Base-by-base conservation (phyloP, 2,329 filamentous ascomycete species). In the Penicillium freii region DNA sequence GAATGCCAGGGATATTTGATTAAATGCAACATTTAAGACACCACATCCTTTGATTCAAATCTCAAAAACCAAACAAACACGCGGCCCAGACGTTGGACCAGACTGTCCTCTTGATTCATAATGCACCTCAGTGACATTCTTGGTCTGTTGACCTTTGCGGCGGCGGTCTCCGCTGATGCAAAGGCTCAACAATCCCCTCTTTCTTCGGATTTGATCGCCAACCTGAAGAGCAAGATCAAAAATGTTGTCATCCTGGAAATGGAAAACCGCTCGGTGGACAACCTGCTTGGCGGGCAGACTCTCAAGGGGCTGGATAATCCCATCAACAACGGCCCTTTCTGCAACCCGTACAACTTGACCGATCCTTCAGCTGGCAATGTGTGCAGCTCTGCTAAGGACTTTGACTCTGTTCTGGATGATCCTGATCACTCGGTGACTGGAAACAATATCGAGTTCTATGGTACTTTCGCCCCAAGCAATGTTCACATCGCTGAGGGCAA, bases 211-310 rank as follows among this genome's bases (percentile, higher is more conserved):
- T 61, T 64, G 6, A 64, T 70, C 50, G 34, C 59, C 36, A 69
- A 70, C 53, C 49, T 74, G 54, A 74, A 72, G 60, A 63, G 58
- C 46, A 70, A 73, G 51, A 73, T 75, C 59, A 73, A 75, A 65
- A 70, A 74, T 64, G 71, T 75, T 3, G 72, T 74, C 29, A 63
- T 72, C 29, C 58, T 74, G 49, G 63, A 71, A 39, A 73, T 78
- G 71, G 77, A 78, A 62, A 79, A 79, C 63, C 76, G 77, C 51
- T 78, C 77, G 0, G 65, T 78, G 25, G 77, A 79, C 63, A 79
- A 78, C 64, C 58, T 79, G 8, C 65, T 78, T 5, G 77, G 77
- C 54, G 77, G 76, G 9, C 73, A 77, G 66, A 75, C 62, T 15
- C 60, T 69, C 17, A 56, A 64, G 15, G 75, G 75, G 27, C 61